phyloP scores from a whole-genome alignment of 2,329 filamentous ascomycete species.

The Fusarium sp. region DNA sequence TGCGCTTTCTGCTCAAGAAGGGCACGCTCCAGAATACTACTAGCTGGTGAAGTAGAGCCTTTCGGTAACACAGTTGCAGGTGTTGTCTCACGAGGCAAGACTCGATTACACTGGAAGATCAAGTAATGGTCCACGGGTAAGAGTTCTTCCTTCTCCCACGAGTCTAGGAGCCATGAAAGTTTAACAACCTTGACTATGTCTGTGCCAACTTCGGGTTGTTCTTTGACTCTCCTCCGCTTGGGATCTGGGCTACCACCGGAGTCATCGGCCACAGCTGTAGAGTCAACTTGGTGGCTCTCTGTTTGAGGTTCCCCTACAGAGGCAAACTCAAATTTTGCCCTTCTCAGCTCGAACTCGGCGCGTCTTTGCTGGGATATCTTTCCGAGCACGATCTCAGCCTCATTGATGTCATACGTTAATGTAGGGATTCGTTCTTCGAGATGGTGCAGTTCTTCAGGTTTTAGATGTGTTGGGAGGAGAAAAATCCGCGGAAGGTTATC shows the following conservation, averaged over 20 bases:
- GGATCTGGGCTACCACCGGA: constrained; percentile 1
- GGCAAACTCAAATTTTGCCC: constrained; percentile 68
- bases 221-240: constrained; percentile 34
- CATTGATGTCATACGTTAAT: constrained; percentile 75
- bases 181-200: constrained; percentile 63
- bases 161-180: constrained; percentile 67
- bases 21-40: constrained; percentile 37
- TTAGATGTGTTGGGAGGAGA: constrained; percentile 76
- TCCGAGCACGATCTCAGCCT: constrained; percentile 79
- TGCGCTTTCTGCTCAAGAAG: constrained; percentile 18
- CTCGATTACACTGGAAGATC: constrained; percentile 61
- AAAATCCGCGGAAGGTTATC: constrained; percentile 70
- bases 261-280: not conserved
- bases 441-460: constrained; percentile 67
- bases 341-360: constrained; percentile 80
- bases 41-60: constrained; percentile 13
- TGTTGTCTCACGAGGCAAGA: not conserved
- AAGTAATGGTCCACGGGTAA: constrained; percentile 62
- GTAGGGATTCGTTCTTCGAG: constrained; percentile 71
- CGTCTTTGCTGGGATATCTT: constrained; percentile 75
- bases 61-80: not conserved
- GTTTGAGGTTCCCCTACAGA: constrained; percentile 40
- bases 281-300: not conserved
- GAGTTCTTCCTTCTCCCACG: constrained; percentile 53
- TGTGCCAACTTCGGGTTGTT: not conserved